These are phyloP conservation scores for Podochytrium sp. DNA, from an alignment of 192 early-diverging fungal species.

Conservation along the genomic window DNA sequence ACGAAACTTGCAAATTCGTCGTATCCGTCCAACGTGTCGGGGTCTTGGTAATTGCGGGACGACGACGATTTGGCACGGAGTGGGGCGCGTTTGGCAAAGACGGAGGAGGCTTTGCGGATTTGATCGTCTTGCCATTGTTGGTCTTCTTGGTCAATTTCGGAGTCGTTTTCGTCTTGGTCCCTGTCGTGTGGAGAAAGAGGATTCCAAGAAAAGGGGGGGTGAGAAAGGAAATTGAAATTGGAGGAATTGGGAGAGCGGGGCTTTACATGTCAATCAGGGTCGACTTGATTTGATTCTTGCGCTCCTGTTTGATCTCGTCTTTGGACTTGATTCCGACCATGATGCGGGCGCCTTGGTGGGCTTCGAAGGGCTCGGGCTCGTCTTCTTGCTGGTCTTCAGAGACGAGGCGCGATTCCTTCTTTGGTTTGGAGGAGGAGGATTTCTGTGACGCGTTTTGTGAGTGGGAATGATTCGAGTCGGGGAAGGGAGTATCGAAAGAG, in stretches of 20 bases:
- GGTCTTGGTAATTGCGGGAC: no score
- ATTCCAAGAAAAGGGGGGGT: not conserved
- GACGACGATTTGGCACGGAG: no score
- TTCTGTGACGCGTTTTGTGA: not conserved
- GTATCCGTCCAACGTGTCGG: no score
- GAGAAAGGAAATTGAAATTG: not conserved
- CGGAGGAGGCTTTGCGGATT: slow-evolving; percentile 10
- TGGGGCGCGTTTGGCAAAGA: no score
- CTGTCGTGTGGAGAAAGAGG: not conserved
- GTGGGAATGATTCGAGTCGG: not conserved
- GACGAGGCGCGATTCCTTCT: slow-evolving; percentile 26
- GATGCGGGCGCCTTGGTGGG: slow-evolving; percentile 23
- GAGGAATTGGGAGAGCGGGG: no score
- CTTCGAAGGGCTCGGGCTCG: slow-evolving; percentile 30
- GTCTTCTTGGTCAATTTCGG: slow-evolving; percentile 2
- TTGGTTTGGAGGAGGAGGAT: not conserved
- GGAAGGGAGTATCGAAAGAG: not conserved
- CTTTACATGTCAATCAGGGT: slow-evolving; percentile 14
- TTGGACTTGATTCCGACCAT: slow-evolving; percentile 25
- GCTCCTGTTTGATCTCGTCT: slow-evolving; percentile 10
- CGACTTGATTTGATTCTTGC: slow-evolving; percentile 18
- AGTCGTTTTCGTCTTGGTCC: slow-evolving; percentile 4
- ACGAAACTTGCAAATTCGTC: not conserved
- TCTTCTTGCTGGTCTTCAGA: slow-evolving; percentile 35
- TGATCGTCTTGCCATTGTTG: slow-evolving; percentile 22